Conservation (phyloP, 2,329 filamentous ascomycete species). For the Fusarium clavum region DNA sequence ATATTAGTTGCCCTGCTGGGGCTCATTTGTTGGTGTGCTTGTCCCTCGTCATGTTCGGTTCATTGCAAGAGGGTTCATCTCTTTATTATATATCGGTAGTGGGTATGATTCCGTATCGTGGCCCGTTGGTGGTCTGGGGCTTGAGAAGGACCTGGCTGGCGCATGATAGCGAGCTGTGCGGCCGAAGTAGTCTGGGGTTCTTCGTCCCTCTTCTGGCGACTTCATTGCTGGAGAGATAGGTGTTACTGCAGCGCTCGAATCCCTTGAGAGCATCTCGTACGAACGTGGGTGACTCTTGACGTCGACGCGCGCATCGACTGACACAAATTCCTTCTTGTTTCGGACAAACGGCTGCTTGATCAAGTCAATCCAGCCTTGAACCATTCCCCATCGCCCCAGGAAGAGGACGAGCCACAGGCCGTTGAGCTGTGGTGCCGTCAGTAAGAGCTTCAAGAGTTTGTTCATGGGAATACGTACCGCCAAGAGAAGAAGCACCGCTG, state of each 20-base stretch:
- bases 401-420: conserved; percentile 88
- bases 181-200: conserved; percentile 68
- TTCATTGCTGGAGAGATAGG: conserved; percentile 56
- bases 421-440: conserved; percentile 68
- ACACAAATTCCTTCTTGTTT: conserved; percentile 84
- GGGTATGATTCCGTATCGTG: conserved; percentile 60
- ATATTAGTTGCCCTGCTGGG: conserved; percentile 16
- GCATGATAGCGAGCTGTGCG: conserved; percentile 66
- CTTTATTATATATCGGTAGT: conserved; percentile 49
- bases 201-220: conserved; percentile 54
- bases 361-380: conserved; percentile 83
- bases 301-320: conserved; percentile 78
- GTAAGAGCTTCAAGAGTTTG: neutral
- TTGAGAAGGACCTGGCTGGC: conserved; percentile 67
- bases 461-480: conserved; percentile 66
- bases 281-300: conserved; percentile 73
- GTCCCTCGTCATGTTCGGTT: conserved; percentile 61
- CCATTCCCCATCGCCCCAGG: conserved; percentile 85
- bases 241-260: conserved; percentile 66
- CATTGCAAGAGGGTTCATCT: conserved; percentile 67
- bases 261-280: conserved; percentile 83
- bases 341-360: conserved; percentile 61
- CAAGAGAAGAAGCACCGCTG: conserved; percentile 84
- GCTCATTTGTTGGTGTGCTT: conserved; percentile 4
- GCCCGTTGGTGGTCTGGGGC: conserved; percentile 61